Evolutionary conservation across 148 eudicot genomes (phyloP).

Genomic region (Polygonum maritimum): DNA sequence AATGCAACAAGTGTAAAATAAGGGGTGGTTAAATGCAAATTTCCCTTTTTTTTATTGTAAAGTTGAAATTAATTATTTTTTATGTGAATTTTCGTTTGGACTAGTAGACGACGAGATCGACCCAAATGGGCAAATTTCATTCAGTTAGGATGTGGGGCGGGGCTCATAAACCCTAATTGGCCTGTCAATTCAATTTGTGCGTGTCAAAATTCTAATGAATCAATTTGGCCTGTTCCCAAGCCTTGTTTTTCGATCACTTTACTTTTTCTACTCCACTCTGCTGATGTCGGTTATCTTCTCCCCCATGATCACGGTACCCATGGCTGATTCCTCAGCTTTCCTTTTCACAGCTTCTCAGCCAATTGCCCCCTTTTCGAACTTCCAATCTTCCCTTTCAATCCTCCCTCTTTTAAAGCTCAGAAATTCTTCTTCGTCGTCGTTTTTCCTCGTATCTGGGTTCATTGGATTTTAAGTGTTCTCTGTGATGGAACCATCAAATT

Average conservation of each 20-base stretch:
- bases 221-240: neutral
- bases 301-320: constrained; percentile 3
- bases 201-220: neutral
- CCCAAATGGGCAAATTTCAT: neutral
- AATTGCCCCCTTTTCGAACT: neutral
- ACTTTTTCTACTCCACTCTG: neutral
- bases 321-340: neutral
- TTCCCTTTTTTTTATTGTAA: no score
- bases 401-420: neutral
- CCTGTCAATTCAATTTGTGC: neutral
- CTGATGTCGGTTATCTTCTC: neutral
- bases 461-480: neutral
- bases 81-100: no score
- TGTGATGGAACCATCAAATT: constrained; percentile 4
- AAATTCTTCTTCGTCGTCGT: neutral
- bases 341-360: neutral
- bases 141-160: neutral
- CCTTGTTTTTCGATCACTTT: constrained; percentile 3
- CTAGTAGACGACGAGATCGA: no score
- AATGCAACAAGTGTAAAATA: no score
- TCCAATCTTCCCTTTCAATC: neutral
- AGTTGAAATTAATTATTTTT: no score
- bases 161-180: neutral
- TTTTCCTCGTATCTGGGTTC: neutral
- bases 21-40: no score